Base-by-base conservation (phyloP, 441 rosid genomes). In the Metrosideros polymorpha region DNA sequence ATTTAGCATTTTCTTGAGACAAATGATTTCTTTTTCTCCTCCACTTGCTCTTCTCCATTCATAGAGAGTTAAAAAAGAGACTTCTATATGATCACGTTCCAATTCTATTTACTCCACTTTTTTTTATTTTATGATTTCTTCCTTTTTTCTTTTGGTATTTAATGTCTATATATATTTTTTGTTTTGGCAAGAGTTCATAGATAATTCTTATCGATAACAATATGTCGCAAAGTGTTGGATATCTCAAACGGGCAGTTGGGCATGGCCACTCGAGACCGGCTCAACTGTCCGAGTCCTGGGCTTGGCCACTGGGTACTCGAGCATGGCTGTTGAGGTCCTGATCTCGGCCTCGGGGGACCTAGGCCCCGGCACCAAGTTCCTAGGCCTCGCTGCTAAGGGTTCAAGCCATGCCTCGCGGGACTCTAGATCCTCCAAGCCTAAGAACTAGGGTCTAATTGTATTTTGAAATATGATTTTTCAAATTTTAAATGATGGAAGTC, bases 251-350 rank as follows among this genome's bases (percentile, higher is more conserved):
- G 75, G 24, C 6, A 63, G 3, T 30, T 15, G 9, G 22, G 71
- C 39, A 30, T 30, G 39, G 22, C 39, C 0, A 1, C 22, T 1
- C 1, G 6, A 2, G 75, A 61, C 12, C 5, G 1, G 39, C 24
- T 24, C 75, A 4, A 61, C 18, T 17, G 24, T 30, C 1, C 0
- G 22, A 9, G 75, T 30, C 75, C 35, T 17, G 0, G 42, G 12
- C 3, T 8, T 0, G 5, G 66, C 32, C 32, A 12, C 0, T 12
- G 2, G 8, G 32, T 35, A 59, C 71, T 29, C 0, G 1, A 1
- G 71, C 71, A 29, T 1, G 0, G 4, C 12, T 61, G 12, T 61
- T 18, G 25, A 61, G 63, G 32, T 30, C 22, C 9, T 17, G 0
- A 61, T 61, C 75, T 30, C 1, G 1, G 19, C 22, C 66, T 59